Base-by-base conservation (phyloP, 2,329 filamentous ascomycete genomes). In the Zalaria obscura region DNA sequence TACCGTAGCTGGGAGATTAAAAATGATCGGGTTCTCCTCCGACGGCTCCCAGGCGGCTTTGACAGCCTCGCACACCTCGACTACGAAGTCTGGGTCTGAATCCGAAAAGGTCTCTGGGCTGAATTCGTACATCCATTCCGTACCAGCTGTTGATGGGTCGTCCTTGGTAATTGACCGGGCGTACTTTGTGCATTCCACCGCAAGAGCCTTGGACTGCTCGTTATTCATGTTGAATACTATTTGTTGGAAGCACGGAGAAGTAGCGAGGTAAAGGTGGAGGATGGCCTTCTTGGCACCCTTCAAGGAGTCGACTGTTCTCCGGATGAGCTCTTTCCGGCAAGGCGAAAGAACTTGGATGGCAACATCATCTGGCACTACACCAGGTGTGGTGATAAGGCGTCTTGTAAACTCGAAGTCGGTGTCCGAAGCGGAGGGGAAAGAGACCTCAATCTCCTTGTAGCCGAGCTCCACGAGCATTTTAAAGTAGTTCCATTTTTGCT, bases 381-480 rank as follows among this genome's bases (percentile, higher is more conserved):
- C 85, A 7, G 84, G 83, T 1, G 86, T 93, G 54, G 93, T 80
- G 49, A 95, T 77, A 51, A 96, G 69, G 55, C 80, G 78, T 51
- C 86, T 75, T 34, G 87, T 94, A 58, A 96, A 96, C 68, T 94
- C 85, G 68, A 88, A 96, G 66, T 96, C 91, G 55, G 83, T 94
- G 59, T 93, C 82, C 33, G 87, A 94, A 9, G 89, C 87, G 0
- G 87, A 93, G 39, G 89, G 89, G 65, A 94, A 96, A 4, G 88
- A 91, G 18, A 95, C 82, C 60, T 96, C 89, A 50, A 96, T 95
- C 66, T 96, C 89, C 67, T 95, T 96, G 73, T 93, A 96, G 52
- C 91, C 89, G 39, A 95, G 73, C 47, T 89, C 78, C 55, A 81
- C 77, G 41, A 96, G 76, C 86, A 93, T 93, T 65, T 88, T 80